These are phyloP conservation scores for Peronospora belbahrii DNA, from an alignment of 352 stramenopile genomes.

Conservation along the genomic window DNA sequence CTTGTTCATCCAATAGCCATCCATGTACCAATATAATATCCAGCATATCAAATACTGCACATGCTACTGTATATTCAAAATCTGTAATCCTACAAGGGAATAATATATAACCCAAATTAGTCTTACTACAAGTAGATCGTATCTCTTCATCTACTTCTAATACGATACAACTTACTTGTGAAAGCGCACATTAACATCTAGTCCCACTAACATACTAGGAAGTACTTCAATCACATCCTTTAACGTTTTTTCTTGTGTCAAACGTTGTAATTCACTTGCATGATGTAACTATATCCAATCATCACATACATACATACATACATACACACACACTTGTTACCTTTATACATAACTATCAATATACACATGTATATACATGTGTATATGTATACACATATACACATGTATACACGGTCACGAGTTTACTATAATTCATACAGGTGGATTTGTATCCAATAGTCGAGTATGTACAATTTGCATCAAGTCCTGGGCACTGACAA, in stretches of 20 bases:
- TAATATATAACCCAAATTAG: too few species aligned
- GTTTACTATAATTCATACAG: too few species aligned
- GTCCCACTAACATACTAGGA: constrained; percentile 90
- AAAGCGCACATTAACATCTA: constrained; percentile 98
- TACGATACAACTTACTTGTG: constrained; percentile 42
- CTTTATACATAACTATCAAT: too few species aligned
- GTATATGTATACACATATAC: too few species aligned
- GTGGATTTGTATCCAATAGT: constrained; percentile 80
- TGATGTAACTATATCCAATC: constrained; percentile 26
- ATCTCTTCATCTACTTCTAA: not conserved
- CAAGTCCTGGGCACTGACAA: constrained; percentile 87
- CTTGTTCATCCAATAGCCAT: constrained; percentile 94
- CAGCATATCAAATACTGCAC: constrained; percentile 94
- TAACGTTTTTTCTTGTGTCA: constrained; percentile 83
- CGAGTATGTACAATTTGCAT: constrained; percentile 85
- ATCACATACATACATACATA: too few species aligned
- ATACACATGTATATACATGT: too few species aligned
- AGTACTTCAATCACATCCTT: constrained; percentile 88
- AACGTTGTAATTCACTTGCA: constrained; percentile 41
- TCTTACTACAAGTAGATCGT: too few species aligned
- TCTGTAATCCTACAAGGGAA: constrained; percentile 66
- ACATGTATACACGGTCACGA: too few species aligned
- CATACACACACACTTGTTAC: too few species aligned
- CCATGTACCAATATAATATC: constrained; percentile 94
- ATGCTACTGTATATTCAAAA: constrained; percentile 94